These are phyloP conservation scores for Blastobotrys robertii DNA, from an alignment of 805 yeast species.

Conservation along the genomic window DNA sequence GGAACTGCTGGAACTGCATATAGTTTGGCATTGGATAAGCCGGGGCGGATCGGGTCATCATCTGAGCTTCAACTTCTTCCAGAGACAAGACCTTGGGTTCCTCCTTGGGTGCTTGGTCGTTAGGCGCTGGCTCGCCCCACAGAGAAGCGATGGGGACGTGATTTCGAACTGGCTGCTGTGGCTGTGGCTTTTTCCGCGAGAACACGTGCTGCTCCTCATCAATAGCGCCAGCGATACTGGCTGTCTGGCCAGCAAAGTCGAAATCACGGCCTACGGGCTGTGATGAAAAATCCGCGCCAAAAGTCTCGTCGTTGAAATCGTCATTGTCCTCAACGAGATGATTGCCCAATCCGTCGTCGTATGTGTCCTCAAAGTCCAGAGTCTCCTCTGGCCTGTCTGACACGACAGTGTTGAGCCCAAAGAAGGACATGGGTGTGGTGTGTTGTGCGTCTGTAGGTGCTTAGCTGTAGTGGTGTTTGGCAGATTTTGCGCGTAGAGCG, in stretches of 20 bases:
- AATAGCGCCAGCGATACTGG: slow-evolving; percentile 21
- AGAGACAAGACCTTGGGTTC: slow-evolving; percentile 50
- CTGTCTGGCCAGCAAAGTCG: slow-evolving; percentile 43
- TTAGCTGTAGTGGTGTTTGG: too few relatives aligned
- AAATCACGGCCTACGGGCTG: slow-evolving; percentile 51
- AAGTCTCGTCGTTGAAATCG: slow-evolving; percentile 71
- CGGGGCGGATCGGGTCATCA: slow-evolving; percentile 35
- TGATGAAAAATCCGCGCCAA: slow-evolving; percentile 39
- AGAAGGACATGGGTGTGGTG: slow-evolving; percentile 51
- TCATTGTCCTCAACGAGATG: slow-evolving; percentile 56
- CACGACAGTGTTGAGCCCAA: slow-evolving; percentile 45
- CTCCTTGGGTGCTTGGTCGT: slow-evolving; percentile 13
- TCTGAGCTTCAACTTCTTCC: slow-evolving; percentile 78
- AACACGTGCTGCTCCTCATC: slow-evolving; percentile 22
- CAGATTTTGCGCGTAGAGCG: too few relatives aligned
- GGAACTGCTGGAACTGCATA: slow-evolving; percentile 7
- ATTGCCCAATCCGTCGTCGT: slow-evolving; percentile 71
- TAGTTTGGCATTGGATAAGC: slow-evolving; percentile 21
- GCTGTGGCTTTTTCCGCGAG: slow-evolving; percentile 30
- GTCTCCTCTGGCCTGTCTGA: slow-evolving; percentile 18
- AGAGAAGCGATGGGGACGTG: slow-evolving; percentile 46
- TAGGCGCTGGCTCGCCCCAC: slow-evolving; percentile 39
- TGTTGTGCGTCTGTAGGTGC: too few relatives aligned
- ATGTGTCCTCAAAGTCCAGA: slow-evolving; percentile 75
- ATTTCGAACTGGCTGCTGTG: slow-evolving; percentile 26